These are phyloP conservation scores for Aspergillus campestris DNA, from an alignment of 495 filamentous ascomycete species.

Conservation along the genomic window DNA sequence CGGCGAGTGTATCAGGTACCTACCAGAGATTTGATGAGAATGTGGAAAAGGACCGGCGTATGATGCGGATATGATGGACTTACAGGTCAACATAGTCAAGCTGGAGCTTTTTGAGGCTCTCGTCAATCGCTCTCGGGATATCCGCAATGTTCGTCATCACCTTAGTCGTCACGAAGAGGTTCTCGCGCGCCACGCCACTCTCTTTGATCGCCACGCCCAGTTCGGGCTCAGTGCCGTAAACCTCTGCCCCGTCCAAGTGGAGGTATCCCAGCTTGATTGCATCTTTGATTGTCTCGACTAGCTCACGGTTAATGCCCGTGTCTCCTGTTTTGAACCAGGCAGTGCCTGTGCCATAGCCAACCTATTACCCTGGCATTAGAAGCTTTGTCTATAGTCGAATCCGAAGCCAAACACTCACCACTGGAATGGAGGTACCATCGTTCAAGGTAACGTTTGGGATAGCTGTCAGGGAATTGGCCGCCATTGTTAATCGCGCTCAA, in stretches of 20 bases:
- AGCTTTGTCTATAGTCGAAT: background rate
- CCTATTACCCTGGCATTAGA: slow-evolving; percentile 29
- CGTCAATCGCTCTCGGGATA: slow-evolving; percentile 55
- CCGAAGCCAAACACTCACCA: slow-evolving; percentile 38
- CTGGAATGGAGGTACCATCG: slow-evolving; percentile 65
- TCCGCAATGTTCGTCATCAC: slow-evolving; percentile 49
- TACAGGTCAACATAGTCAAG: slow-evolving; percentile 76
- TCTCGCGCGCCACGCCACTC: slow-evolving; percentile 52
- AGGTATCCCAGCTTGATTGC: slow-evolving; percentile 64
- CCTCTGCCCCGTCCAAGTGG: slow-evolving; percentile 78
- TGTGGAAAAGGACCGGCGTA: background rate
- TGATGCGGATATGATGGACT: slow-evolving; percentile 1
- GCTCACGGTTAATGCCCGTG: slow-evolving; percentile 20
- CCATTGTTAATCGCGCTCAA: background rate
- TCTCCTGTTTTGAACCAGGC: slow-evolving; percentile 48
- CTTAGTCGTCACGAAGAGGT: slow-evolving; percentile 75
- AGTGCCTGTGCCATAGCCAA: slow-evolving; percentile 66
- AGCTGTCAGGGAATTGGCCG: background rate
- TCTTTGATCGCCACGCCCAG: slow-evolving; percentile 67
- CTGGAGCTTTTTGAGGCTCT: slow-evolving; percentile 64
- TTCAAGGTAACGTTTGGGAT: slow-evolving; percentile 32
- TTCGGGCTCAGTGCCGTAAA: slow-evolving; percentile 72
- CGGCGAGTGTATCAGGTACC: slow-evolving; percentile 73
- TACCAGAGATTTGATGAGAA: slow-evolving; percentile 9
- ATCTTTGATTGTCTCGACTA: slow-evolving; percentile 53